Percentiles rank a stretch among this genome's conserved stretches.
Evolutionary conservation across 2,329 filamentous ascomycete genomes (phyloP).

Genomic region (Sporothrix variecibatus): DNA sequence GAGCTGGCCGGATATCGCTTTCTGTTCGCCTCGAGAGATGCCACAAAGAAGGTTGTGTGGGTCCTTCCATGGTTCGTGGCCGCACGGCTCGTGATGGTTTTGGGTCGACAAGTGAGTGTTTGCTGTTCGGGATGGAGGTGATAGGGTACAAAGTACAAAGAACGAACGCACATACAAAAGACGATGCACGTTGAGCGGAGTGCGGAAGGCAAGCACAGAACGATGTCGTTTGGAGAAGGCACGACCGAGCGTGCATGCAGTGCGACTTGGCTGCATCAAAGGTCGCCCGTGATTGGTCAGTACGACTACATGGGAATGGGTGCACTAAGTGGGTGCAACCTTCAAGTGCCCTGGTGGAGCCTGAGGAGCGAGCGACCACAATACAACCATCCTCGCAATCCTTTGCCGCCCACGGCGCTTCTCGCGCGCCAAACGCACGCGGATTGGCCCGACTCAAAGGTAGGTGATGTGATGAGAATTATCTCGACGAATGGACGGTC

Average conservation of each 20-base stretch:
- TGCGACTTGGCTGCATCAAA: background rate
- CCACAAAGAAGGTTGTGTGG: background rate
- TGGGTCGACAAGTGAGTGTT: background rate
- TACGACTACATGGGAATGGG: background rate
- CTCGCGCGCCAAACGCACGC: conserved; percentile 20
- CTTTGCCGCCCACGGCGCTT: conserved; percentile 24
- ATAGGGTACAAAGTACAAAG: no score
- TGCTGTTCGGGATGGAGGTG: background rate
- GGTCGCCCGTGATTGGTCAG: background rate
- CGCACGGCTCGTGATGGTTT: background rate
- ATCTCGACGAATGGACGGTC: background rate
- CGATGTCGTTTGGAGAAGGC: background rate
- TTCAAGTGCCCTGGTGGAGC: background rate
- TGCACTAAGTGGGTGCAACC: conserved; percentile 7
- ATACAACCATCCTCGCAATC: background rate
- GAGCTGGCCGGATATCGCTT: background rate
- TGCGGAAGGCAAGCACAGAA: background rate
- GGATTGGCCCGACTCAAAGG: conserved; percentile 3
- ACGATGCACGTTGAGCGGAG: no score
- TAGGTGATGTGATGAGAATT: conserved; percentile 9
- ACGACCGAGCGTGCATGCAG: background rate
- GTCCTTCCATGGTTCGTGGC: background rate
- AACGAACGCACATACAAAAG: no score
- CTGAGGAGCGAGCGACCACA: background rate
- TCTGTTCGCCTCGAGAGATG: background rate